These are phyloP conservation scores for Suillus hirtellus DNA, from an alignment of 768 basidiomycete genomes.

Conservation along the genomic window DNA sequence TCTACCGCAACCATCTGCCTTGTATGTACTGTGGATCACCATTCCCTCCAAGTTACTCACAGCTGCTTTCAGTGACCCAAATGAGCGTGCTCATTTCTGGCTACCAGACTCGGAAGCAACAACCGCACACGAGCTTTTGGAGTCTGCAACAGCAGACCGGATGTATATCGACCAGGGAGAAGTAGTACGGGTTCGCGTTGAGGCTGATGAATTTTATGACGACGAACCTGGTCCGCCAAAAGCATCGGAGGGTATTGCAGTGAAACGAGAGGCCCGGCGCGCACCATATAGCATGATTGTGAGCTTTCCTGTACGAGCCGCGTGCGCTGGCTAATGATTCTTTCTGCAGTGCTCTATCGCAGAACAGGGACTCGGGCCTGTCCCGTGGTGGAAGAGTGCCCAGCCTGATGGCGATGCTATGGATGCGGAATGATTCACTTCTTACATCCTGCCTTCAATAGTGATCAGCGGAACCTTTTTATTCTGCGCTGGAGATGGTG, in stretches of 20 bases:
- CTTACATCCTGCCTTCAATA: not conserved
- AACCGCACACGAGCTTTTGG: constrained; percentile 61
- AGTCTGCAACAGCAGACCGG: constrained; percentile 61
- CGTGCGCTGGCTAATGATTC: not conserved
- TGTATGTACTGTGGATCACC: constrained; percentile 46
- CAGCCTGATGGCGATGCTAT: constrained; percentile 41
- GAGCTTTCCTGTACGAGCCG: constrained; percentile 23
- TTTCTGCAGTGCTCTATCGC: constrained; percentile 69
- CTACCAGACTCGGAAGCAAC: constrained; percentile 60
- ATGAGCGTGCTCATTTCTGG: constrained; percentile 86
- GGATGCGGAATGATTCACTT: constrained; percentile 36
- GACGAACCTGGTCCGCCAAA: constrained; percentile 85
- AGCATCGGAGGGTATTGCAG: constrained; percentile 65
- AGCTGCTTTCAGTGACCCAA: constrained; percentile 58
- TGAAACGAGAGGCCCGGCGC: constrained; percentile 47
- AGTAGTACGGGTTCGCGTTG: constrained; percentile 74
- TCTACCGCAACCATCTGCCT: constrained; percentile 79
- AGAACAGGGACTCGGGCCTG: constrained; percentile 79
- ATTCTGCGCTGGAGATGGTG: too few species aligned
- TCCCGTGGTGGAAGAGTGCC: constrained; percentile 70
- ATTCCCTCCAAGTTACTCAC: constrained; percentile 1
- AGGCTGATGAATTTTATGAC: constrained; percentile 81
- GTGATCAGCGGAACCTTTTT: not conserved
- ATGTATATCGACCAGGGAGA: constrained; percentile 85
- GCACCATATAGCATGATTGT: constrained; percentile 76